Base-by-base conservation (phyloP, 2,329 filamentous ascomycete genomes). In the Penicillium fuscoglaucum region DNA sequence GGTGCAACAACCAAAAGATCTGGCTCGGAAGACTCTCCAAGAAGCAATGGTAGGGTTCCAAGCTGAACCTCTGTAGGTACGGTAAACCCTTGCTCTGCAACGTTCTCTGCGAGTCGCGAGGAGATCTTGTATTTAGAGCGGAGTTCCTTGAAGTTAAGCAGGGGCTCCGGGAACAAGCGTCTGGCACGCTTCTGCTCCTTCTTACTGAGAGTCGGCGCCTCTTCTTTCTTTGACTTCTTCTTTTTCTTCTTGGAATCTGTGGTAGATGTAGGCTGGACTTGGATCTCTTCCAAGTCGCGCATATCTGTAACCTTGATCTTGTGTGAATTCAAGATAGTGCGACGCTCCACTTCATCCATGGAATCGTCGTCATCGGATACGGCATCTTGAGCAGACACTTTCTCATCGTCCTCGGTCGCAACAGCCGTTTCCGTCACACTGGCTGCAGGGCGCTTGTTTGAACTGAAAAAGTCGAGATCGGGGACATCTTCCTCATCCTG, bases 21-120 rank as follows among this genome's bases (percentile, higher is more conserved):
- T 5, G 93, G 79, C 13, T 80, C 78, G 24, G 66, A 57, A 55
- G 57, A 59, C 48, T 83, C 56, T 74, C 78, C 61, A 31, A 98
- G 78, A 37, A 98, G 79, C 46, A 98, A 76, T 29, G 95, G 93
- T 62, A 99, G 76, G 68, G 88, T 89, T 4, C 86, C 93, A 75
- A 98, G 84, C 73, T 99, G 95, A 13, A 99, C 93, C 76, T 98
- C 93, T 0, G 95, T 99, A 13, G 95, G 95, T 57, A 92, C 80
- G 37, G 84, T 86, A 72, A 96, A 99, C 12, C 90, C 91, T 76
- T 98, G 91, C n/a, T 85, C 83, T 15, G 84, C 80, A 31, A 99
- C 80, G 69, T 99, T 99, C 60, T 89, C 85, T 2, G 87, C 86
- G 45, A 99, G 76, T 43, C 87, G 83, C 41, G 83, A 80, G 4